Base-by-base conservation (phyloP, 495 filamentous ascomycete species). In the Aspergillus funiculosus region DNA sequence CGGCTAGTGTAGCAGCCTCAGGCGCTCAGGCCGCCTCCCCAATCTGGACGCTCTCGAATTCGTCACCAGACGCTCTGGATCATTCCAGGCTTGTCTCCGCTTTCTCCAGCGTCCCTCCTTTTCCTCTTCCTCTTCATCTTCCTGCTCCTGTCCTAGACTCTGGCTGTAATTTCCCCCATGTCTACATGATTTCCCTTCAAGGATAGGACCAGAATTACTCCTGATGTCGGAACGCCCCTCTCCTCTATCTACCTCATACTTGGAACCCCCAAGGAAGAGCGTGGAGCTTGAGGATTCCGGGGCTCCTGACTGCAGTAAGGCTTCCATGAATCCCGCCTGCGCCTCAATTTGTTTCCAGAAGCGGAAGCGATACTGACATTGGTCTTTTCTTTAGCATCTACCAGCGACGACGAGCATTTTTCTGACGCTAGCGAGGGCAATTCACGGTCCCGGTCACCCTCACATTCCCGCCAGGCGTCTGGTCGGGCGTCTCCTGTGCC, bases 321-420 rank as follows among this genome's bases (percentile, higher is more conserved):
- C 44, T 36, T 29, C 19, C 14, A 31, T 29, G 29, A 14, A 41
- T 29, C 21, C 14, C 4, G 6, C 17, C 35, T 20, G 19, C 19
- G 41, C 17, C 24, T 37, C 5, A 39, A 15, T 25, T 8, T 13
- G 6, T 29, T 7, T 21, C 20, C n/a, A n/a, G n/a, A n/a, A n/a
- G n/a, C n/a, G n/a, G n/a, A n/a, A n/a, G n/a, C n/a, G n/a, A n/a
- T 3, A 15, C 39, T 44, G 11, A 43, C 15, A 38, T 25, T 39
- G 21, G 6, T 1, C 28, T 39, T 40, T 21, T 13, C 21, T 20
- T 44, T 43, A 62, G 75, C 70, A 36, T 85, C 85, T 14, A 83
- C 83, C 45, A 85, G 81, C 32, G 87, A 75, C 43, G 78, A 94
- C 20, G 89, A 95, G 39, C 86, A 94, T 65, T 95, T 89, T 63